These are phyloP conservation scores for Scedosporium apiospermum DNA, from an alignment of 2,329 filamentous ascomycete genomes.

Conservation along the genomic window DNA sequence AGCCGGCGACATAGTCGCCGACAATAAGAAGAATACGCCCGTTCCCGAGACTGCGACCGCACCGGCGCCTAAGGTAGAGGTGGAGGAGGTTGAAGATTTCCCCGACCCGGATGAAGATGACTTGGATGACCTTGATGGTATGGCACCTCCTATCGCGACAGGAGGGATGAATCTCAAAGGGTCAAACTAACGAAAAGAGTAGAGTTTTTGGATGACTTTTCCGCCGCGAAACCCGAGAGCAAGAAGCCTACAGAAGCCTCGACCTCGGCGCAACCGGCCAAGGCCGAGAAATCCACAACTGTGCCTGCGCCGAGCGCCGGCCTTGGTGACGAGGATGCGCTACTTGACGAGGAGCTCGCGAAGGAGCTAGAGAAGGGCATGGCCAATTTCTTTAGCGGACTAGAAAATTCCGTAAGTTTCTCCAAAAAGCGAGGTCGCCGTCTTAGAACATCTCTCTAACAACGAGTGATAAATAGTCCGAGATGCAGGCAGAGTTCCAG, in stretches of 20 bases:
- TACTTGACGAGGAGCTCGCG: constrained; percentile 69
- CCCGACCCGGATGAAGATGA: constrained; percentile 91
- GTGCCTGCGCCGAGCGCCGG: constrained; percentile 8
- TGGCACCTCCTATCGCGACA: constrained; percentile 10
- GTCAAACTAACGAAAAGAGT: neutral
- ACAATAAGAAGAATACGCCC: neutral
- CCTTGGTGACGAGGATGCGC: constrained; percentile 24
- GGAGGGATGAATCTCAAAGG: neutral
- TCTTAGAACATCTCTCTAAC: neutral
- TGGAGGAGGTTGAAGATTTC: constrained; percentile 40
- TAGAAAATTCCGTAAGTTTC: constrained; percentile 48
- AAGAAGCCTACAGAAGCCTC: constrained; percentile 15
- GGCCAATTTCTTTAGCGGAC: constrained; percentile 68
- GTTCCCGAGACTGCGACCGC: neutral
- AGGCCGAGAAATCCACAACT: constrained; percentile 19
- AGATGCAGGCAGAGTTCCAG: constrained; percentile 73
- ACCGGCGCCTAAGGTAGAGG: constrained; percentile 9
- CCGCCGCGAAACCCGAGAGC: constrained; percentile 11
- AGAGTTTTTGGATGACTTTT: constrained; percentile 3
- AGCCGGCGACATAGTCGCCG: neutral
- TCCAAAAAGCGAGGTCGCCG: neutral
- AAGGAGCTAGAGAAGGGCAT: constrained; percentile 85
- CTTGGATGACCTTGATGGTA: constrained; percentile 83
- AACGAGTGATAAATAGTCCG: constrained; percentile 32
- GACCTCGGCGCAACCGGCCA: constrained; percentile 17